These are phyloP conservation scores for Melocanna baccifera DNA, from an alignment of 176 grass and related monocot species.

Conservation along the genomic window DNA sequence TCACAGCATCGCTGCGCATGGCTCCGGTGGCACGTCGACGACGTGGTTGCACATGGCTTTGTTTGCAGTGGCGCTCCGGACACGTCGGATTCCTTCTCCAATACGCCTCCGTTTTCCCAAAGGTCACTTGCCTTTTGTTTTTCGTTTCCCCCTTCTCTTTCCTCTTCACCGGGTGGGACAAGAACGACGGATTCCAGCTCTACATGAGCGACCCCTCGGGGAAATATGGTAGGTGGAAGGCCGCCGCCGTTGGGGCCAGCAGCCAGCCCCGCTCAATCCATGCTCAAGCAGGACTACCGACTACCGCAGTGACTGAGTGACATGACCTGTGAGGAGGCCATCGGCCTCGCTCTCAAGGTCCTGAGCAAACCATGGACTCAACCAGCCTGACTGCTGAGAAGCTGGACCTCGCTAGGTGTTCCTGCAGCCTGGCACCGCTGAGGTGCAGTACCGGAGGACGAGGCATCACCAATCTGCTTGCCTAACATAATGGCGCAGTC, in stretches of 20 bases:
- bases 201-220: constrained; percentile 91
- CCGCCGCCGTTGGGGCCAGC: constrained; percentile 80
- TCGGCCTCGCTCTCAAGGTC: constrained; percentile 76
- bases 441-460: constrained; percentile 86
- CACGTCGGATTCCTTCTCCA: too few species aligned
- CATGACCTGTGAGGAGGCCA: constrained; percentile 74
- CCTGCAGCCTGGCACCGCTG: constrained; percentile 47
- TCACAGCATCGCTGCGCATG: too few species aligned
- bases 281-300: constrained; percentile 97
- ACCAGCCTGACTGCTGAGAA: constrained; percentile 81
- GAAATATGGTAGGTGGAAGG: constrained; percentile 90
- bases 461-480: too few species aligned
- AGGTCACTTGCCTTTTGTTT: too few species aligned
- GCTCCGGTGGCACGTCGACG: too few species aligned
- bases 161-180: constrained; percentile 91
- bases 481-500: too few species aligned
- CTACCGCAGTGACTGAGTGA: too few species aligned
- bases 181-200: constrained; percentile 84
- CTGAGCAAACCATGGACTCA: constrained; percentile 95
- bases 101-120: too few species aligned
- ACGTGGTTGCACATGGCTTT: too few species aligned
- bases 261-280: constrained; percentile 91
- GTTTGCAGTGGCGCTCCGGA: too few species aligned
- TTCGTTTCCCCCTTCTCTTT: too few species aligned
- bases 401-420: constrained; percentile 83